A percentile compares a stretch with the other conserved stretches of the same genome.
These are phyloP conservation scores for Brettanomyces nanus DNA, from an alignment of 805 yeast species.

Conservation along the genomic window DNA sequence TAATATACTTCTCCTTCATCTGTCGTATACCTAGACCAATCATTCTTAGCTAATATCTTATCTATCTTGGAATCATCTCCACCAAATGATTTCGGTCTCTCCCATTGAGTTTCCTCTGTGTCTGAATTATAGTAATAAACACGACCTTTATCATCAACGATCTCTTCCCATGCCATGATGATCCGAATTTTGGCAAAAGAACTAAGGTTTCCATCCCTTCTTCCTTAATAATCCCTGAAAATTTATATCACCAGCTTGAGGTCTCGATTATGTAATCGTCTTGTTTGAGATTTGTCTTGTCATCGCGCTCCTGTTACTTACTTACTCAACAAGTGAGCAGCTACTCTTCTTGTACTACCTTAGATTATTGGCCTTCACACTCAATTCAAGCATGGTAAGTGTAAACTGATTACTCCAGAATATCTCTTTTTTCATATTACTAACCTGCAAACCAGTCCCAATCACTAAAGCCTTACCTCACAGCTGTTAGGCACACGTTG, in stretches of 20 bases:
- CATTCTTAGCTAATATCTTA: constrained; percentile 38
- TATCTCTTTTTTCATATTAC: no score
- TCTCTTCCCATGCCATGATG: constrained; percentile 49
- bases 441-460: constrained; percentile 56
- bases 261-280: no score
- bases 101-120: constrained; percentile 74
- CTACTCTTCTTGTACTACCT: no score
- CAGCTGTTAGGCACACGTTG: constrained; percentile 87
- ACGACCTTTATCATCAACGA: constrained; percentile 56
- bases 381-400: no score
- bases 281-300: no score
- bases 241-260: no score
- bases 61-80: constrained; percentile 23
- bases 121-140: constrained; percentile 60
- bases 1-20: constrained; percentile 61
- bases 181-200: neutral
- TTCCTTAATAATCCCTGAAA: no score
- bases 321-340: no score
- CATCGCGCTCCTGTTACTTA: no score
- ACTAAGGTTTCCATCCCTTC: neutral
- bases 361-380: no score
- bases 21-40: constrained; percentile 44
- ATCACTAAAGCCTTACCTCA: constrained; percentile 89
- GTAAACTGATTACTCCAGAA: no score
- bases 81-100: constrained; percentile 52